phyloP scores from a whole-genome alignment of 139 green algal species.

The Tetradesmus obliquus region DNA sequence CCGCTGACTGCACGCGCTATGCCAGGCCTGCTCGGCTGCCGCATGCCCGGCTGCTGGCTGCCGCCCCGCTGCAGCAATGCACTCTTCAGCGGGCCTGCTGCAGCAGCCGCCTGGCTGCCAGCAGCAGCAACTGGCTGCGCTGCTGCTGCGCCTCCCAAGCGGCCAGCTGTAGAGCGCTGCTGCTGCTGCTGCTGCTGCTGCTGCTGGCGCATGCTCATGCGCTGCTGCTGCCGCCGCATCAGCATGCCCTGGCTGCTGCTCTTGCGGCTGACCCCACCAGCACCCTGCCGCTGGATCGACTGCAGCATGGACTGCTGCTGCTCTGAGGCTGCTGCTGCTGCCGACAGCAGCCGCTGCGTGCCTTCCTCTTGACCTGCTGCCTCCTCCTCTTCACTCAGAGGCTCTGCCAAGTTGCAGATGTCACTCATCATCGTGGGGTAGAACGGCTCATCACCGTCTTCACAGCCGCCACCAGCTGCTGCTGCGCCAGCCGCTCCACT shows the following conservation, averaged over 20 bases:
- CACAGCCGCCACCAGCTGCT: not conserved
- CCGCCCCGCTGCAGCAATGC: constrained; percentile 6
- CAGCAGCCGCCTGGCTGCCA: not conserved
- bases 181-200: constrained; percentile 7
- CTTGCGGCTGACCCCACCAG: not conserved
- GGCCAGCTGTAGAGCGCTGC: not conserved
- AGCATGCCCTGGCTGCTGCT: not conserved
- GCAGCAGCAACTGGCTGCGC: not conserved
- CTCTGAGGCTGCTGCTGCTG: not conserved
- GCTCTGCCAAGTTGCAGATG: constrained; percentile 42
- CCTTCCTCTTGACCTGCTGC: not conserved
- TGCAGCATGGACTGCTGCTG: not conserved
- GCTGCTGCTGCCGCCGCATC: not conserved
- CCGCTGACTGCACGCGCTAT: not conserved
- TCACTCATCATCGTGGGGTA: constrained; percentile 42
- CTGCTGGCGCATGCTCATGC: not conserved
- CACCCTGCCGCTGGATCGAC: not conserved
- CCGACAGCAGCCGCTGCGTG: constrained; percentile 7
- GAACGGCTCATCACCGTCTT: constrained; percentile 24
- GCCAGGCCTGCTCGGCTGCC: not conserved
- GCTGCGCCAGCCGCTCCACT: not conserved
- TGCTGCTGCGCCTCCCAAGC: not conserved
- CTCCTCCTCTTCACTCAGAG: not conserved
- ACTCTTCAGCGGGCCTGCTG: not conserved
- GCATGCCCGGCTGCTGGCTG: not conserved